A percentile compares a stretch with the other conserved stretches of the same genome.
These are phyloP conservation scores for Casuarina cunninghamiana DNA, from an alignment of 306 rosid genomes.

Conservation along the genomic window DNA sequence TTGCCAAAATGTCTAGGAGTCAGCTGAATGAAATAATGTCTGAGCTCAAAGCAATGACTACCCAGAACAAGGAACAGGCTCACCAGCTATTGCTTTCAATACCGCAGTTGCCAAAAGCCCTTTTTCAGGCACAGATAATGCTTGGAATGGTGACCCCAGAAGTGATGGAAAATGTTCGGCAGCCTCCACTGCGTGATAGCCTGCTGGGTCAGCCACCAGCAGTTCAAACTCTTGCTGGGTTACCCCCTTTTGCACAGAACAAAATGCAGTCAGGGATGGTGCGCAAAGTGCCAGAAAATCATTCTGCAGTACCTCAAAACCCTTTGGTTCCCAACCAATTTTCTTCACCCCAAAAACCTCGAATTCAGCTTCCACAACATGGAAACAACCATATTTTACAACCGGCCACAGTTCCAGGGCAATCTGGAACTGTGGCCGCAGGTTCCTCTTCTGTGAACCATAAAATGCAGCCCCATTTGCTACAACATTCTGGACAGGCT, in stretches of 20 bases:
- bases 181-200: slow-evolving; percentile 49
- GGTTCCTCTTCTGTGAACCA: slow-evolving; percentile 49
- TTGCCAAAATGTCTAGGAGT: slow-evolving; percentile 58
- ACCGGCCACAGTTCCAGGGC: slow-evolving; percentile 54
- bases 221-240: slow-evolving; percentile 49
- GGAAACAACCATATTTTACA: slow-evolving; percentile 48
- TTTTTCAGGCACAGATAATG: slow-evolving; percentile 99
- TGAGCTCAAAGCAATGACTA: slow-evolving; percentile 91
- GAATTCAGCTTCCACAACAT: slow-evolving; percentile 56
- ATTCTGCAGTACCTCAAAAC: slow-evolving; percentile 56
- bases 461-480: slow-evolving; percentile 51
- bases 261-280: slow-evolving; percentile 60
- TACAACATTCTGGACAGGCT: slow-evolving; percentile 59
- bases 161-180: slow-evolving; percentile 75
- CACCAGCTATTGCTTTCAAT: slow-evolving; percentile 75
- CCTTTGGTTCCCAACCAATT: slow-evolving; percentile 61
- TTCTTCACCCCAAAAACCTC: slow-evolving; percentile 55
- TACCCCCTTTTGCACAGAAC: slow-evolving; percentile 55
- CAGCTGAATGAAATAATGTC: slow-evolving; percentile 55
- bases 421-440: slow-evolving; percentile 43
- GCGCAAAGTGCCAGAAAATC: slow-evolving; percentile 60
- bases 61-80: slow-evolving; percentile 69
- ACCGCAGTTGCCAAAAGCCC: slow-evolving; percentile 92
- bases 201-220: slow-evolving; percentile 55
- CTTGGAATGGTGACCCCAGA: slow-evolving; percentile 93